Percentiles rank a stretch among this genome's conserved stretches.
Conservation (phyloP, 345 rosid genomes). For the Brassica rapa region DNA sequence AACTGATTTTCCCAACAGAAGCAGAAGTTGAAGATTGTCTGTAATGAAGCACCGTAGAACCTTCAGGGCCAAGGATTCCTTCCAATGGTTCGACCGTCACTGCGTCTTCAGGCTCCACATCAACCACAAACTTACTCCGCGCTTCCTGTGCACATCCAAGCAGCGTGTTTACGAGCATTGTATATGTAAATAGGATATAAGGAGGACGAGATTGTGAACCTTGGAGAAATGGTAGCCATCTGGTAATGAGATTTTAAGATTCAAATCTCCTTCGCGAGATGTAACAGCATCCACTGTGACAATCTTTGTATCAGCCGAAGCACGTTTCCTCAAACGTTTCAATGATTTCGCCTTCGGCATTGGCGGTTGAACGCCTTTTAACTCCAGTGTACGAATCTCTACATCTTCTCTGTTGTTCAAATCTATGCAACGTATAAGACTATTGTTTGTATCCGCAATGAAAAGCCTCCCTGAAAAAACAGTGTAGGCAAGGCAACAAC, state of each 20-base stretch:
- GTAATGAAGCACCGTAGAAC: slow-evolving; percentile 62
- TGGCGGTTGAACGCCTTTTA: slow-evolving; percentile 83
- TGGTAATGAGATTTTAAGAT: slow-evolving; percentile 68
- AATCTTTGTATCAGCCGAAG: slow-evolving; percentile 67
- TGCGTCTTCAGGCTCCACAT: slow-evolving; percentile 69
- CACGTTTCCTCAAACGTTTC: slow-evolving; percentile 72
- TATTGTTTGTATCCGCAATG: slow-evolving; percentile 93
- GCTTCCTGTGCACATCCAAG: slow-evolving; percentile 63
- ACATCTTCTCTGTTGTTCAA: slow-evolving; percentile 51
- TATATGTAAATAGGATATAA: neutral
- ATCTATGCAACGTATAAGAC: slow-evolving; percentile 69
- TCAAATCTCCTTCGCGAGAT: slow-evolving; percentile 63
- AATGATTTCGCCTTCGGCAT: slow-evolving; percentile 56
- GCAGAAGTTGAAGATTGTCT: slow-evolving; percentile 57
- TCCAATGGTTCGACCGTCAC: slow-evolving; percentile 57
- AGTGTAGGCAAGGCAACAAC: neutral
- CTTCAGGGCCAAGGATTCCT: slow-evolving; percentile 74
- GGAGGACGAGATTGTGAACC: slow-evolving; percentile 42
- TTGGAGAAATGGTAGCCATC: slow-evolving; percentile 87
- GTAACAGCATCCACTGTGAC: slow-evolving; percentile 57
- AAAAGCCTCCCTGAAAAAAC: slow-evolving; percentile 61
- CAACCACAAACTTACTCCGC: slow-evolving; percentile 66
- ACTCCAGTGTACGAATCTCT: slow-evolving; percentile 72
- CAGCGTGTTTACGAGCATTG: neutral
- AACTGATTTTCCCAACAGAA: slow-evolving; percentile 64